Evolutionary conservation across 768 basidiomycete genomes (phyloP), one percentile per base, ranked within the genome.

Genomic region (Trametes sanguinea): DNA sequence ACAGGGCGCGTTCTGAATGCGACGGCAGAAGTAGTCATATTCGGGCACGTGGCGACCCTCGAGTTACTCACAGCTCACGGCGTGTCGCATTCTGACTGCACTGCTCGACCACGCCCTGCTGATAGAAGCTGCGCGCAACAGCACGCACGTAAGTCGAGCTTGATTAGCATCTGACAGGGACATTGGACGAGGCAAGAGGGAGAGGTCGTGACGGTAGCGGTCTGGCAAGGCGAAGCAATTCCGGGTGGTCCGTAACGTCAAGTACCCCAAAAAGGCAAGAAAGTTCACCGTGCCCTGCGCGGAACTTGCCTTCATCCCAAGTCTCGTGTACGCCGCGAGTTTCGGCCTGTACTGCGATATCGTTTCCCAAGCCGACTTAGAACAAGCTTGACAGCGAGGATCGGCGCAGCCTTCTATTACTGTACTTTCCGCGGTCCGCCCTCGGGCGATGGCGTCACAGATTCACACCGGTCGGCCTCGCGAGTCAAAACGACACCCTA

Each of bases 11-110:
- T 45, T 45, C 57, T 64, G 46, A 29, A 42, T 37, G 44, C 46
- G 54, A 58, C 63, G 58, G 63, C 58, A 54, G 58, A 64, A 60
- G 63, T 60, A 60, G 58, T 60, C 58, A 60, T 60, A 60, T 64
- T 56, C 63, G 58, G 57, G 58, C 58, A 64, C 63, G 63, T 64
- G 63, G 48, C 50, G 39, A 56, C 54, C 57, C 51, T 35, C 46
- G 17, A 10, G 37, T 55, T 51, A 51, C 63, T 52, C 45, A 56
- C 50, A 60, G 50, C 44, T 64, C 53, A 52, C 50, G 44, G 37
- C 58, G 16, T 55, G 63, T 64, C 63, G 42, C 51, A 45, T 37
- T 50, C 33, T 40, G 46, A 50, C 37, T 51, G 51, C 51, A 51
- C 35, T 39, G 51, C 51, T 11, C 14, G 17, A 35, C 6, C 8